Conservation (phyloP, 2,329 filamentous ascomycete genomes). For the Simplicillium aogashimaense region DNA sequence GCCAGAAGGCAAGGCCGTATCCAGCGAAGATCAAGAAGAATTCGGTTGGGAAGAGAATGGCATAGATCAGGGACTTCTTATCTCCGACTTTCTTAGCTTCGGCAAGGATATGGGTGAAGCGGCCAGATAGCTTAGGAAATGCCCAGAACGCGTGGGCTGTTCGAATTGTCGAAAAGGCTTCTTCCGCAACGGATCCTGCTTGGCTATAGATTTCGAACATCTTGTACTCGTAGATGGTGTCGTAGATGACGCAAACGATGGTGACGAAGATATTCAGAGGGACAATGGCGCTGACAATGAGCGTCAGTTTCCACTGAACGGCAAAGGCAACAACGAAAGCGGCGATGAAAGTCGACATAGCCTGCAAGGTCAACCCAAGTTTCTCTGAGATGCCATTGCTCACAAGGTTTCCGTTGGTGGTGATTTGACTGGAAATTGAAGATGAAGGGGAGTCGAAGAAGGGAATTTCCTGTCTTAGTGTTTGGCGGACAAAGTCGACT, state of each 20-base stretch:
- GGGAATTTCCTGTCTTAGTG: slow-evolving; percentile 39
- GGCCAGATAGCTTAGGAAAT: slow-evolving; percentile 28
- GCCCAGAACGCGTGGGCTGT: slow-evolving; percentile 42
- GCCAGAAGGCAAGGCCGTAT: slow-evolving; percentile 41
- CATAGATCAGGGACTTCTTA: slow-evolving; percentile 33
- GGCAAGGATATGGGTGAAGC: slow-evolving; percentile 31
- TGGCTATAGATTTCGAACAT: slow-evolving; percentile 32
- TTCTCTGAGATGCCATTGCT: slow-evolving; percentile 35
- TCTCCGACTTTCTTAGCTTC: slow-evolving; percentile 26
- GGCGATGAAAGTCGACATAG: slow-evolving; percentile 26
- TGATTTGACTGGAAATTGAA: slow-evolving; percentile 34
- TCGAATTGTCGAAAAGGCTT: slow-evolving; percentile 36
- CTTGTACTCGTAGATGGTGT: slow-evolving; percentile 30
- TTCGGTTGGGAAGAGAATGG: slow-evolving; percentile 31
- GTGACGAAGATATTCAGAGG: slow-evolving; percentile 31
- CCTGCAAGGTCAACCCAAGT: slow-evolving; percentile 30
- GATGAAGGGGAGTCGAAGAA: slow-evolving; percentile 40
- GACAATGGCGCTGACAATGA: slow-evolving; percentile 34
- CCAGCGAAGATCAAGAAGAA: slow-evolving; percentile 38
- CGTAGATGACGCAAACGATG: slow-evolving; percentile 23
- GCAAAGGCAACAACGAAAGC: slow-evolving; percentile 29
- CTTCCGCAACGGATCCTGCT: slow-evolving; percentile 35
- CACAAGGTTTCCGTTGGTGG: slow-evolving; percentile 35
- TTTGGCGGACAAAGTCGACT: slow-evolving; percentile 25
- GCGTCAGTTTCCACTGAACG: slow-evolving; percentile 30